These are phyloP conservation scores for Mycena vulgaris DNA, from an alignment of 768 basidiomycete species.

Conservation along the genomic window DNA sequence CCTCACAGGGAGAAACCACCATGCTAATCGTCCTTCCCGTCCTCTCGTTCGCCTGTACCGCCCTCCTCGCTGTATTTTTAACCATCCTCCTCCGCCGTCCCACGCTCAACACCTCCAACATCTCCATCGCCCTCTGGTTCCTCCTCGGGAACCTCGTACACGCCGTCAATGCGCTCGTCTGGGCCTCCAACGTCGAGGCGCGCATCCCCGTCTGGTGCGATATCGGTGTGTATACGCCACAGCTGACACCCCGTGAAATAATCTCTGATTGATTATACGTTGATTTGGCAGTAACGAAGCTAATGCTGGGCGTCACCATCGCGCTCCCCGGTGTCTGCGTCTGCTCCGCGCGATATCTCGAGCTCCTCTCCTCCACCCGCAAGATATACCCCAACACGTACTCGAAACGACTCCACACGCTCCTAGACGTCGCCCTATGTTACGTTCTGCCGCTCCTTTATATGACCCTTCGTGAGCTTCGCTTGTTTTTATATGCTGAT, in stretches of 20 bases:
- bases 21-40: neutral
- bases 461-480: conserved; percentile 25
- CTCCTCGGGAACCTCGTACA: conserved; percentile 29
- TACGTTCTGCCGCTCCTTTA: conserved; percentile 33
- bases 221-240: conserved; percentile 23
- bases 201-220: conserved; percentile 31
- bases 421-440: conserved; percentile 26
- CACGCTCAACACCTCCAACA: neutral
- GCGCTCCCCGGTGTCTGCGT: conserved; percentile 32
- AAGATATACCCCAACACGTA: conserved; percentile 35
- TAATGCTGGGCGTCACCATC: conserved; percentile 8
- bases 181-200: conserved; percentile 11
- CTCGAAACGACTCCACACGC: conserved; percentile 30
- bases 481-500: neutral
- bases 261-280: neutral
- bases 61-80: conserved; percentile 33
- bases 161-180: conserved; percentile 29
- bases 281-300: conserved; percentile 13
- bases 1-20: conserved; percentile 1
- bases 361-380: conserved; percentile 27
- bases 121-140: conserved; percentile 16
- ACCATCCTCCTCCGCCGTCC: conserved; percentile 19
- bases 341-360: conserved; percentile 25
- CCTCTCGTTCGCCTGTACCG: conserved; percentile 30
- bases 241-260: neutral